phyloP scores from a whole-genome alignment of 2,329 filamentous ascomycete genomes.

The Fusarium sp. region DNA sequence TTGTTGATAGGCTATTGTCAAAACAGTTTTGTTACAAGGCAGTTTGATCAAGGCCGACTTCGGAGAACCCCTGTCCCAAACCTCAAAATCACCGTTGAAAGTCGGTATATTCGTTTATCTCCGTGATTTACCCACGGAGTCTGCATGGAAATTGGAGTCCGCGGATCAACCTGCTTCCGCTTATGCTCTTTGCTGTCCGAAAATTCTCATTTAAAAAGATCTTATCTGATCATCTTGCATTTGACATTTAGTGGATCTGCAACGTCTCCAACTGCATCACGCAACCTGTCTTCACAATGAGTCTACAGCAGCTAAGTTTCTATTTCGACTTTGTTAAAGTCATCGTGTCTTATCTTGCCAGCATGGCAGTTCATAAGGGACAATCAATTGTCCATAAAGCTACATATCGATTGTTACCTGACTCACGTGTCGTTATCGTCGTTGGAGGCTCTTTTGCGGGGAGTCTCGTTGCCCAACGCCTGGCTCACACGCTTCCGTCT shows the following conservation, averaged over 20 bases:
- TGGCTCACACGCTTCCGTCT: conserved; percentile 16
- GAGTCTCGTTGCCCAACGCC: conserved; percentile 7
- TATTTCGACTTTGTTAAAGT: conserved; percentile 17
- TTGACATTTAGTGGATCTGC: not conserved
- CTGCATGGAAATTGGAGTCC: not conserved
- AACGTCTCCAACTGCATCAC: not conserved
- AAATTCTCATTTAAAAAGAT: not conserved
- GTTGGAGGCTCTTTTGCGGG: conserved; percentile 33
- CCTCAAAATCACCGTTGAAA: not conserved
- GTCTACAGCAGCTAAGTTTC: not conserved
- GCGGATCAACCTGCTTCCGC: not conserved
- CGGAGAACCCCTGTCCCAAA: not conserved
- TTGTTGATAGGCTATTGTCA: fast-evolving
- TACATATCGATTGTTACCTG: conserved; percentile 7
- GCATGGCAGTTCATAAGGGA: not conserved
- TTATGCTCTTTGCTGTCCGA: not conserved
- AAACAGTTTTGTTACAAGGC: not conserved
- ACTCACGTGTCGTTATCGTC: conserved; percentile 22
- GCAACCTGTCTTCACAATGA: not conserved
- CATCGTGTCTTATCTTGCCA: not conserved
- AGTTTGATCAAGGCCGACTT: not conserved
- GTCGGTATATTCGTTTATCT: not conserved
- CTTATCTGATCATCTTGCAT: conserved; percentile 17
- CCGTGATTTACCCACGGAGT: not conserved
- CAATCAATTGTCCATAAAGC: conserved; percentile 9